Evolutionary conservation across 257 asterid species (phyloP), one percentile per base, ranked within the genome.

Genomic region (Cruciata laevipes): DNA sequence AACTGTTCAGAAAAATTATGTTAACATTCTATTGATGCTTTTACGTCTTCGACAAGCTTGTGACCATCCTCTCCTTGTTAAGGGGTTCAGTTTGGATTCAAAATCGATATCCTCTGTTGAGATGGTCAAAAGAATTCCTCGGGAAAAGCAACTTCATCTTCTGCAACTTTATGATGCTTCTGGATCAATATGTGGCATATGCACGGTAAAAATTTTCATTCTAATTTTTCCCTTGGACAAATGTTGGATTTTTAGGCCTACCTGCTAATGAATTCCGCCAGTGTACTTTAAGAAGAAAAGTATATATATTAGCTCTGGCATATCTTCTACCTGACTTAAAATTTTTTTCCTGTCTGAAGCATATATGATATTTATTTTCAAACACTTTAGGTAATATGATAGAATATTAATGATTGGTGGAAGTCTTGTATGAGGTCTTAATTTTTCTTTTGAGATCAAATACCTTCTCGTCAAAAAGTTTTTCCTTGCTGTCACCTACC

Each of bases 31-130:
- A 31, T 72, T 94, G 81, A 87, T 94, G 99, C 99, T 94, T 81
- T 75, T 94, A 80, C 87, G 97, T 65, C 93, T 94, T 75, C 84
- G 99, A 71, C 99, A 94, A 85, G 97, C 99, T 74, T 94, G 97
- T 83, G 99, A 90, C 78, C 99, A 94, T 67, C 99, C 99, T 77
- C 95, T 88, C 73, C 99, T 94, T 75, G 92, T 90, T 66, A 87
- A 80, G 80, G 93, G 91, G 3, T 82, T 77, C 82, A 70, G 74
- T 71, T 75, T 89, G 37, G 81, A 69, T 69, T 79, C 87, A 37
- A 87, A 76, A 65, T 70, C 75, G 73, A 83, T 85, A 78, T 80
- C 95, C 40, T 94, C 97, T 69, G 69, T 88, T 70, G 95, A 87
- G 78, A 78, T 77, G 83, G 96, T 88, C 58, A 88, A 85, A 84